Evolutionary conservation across 1,284 basidiomycete species (phyloP), one percentile per base, ranked within the genome.

Genomic region (Sanguinoderma infundibulare): DNA sequence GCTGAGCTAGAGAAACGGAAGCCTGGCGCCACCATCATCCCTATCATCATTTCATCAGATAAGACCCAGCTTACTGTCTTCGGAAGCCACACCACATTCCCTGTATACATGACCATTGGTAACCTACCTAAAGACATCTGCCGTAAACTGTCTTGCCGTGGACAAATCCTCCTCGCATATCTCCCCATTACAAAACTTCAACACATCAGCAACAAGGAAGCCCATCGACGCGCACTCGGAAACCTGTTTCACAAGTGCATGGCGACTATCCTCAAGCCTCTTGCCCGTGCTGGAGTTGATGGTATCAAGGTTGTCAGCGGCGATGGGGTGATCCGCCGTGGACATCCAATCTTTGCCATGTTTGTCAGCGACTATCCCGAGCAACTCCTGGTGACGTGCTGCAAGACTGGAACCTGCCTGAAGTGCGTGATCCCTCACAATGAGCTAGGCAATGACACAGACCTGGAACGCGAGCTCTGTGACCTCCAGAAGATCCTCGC

Each of bases 31-130:
- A 75, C 74, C 2, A 64, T 79, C 38, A 67, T 67, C 1, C 75
- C 77, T 0, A 47, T 79, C 2, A 79, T 81, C 24, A 59, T 80
- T 1, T 65, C 75, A 7, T 76, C 78, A 0, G 77, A 80, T 62
- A 78, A 80, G 56, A 81, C 78, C 0, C 67, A 72, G 12, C 69
- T 80, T 7, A 71, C 78, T 9, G 59, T 52, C 5, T 74, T 78
- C 22, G 76, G 77, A 1, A 72, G 77, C 52, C 76, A 77, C 40
- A 56, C 55, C 2, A 77, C 76, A n/a, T 77, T 70, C 69, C 77
- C 77, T 2, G 73, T 78, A 0, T 80, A 80, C 63, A 63, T 79
- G 0, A 77, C 73, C 1, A 68, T 80, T 5, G 77, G 77, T 0
- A 81, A 81, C 59, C 68, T 81, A 5, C 40, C 55, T 0, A 78